phyloP scores from a whole-genome alignment of 306 rosid species.

The Quillaja saponaria region DNA sequence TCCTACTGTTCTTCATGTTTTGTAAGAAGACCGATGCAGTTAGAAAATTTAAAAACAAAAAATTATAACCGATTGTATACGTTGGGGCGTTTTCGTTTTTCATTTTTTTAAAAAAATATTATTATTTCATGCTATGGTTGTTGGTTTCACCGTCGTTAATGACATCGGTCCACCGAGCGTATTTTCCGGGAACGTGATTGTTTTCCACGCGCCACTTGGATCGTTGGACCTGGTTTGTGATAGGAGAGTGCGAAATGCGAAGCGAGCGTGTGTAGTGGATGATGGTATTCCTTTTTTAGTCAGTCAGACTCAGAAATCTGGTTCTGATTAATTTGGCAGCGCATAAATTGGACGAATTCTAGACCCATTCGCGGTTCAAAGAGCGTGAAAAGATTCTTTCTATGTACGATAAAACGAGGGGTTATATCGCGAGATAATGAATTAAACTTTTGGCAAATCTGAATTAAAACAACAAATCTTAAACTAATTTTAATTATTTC shows the following conservation, averaged over 20 bases:
- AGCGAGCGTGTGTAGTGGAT: conserved; percentile 57
- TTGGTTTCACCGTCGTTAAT: conserved; percentile 20
- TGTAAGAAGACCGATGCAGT: background rate
- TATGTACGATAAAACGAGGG: too few species aligned
- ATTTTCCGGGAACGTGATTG: background rate
- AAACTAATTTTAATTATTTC: too few species aligned
- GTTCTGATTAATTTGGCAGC: conserved; percentile 34
- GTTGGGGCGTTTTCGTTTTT: too few species aligned
- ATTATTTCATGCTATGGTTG: background rate
- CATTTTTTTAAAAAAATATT: too few species aligned
- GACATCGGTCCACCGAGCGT: conserved; percentile 7
- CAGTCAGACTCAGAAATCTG: conserved; percentile 33
- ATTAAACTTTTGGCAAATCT: too few species aligned
- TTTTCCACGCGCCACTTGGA: background rate
- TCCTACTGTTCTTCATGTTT: background rate
- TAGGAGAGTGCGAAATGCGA: conserved; percentile 38
- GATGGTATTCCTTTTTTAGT: conserved; percentile 38
- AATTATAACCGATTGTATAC: too few species aligned
- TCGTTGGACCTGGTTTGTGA: conserved; percentile 3
- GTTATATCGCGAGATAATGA: too few species aligned
- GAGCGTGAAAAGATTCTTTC: conserved; percentile 41
- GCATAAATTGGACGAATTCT: background rate
- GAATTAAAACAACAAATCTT: too few species aligned
- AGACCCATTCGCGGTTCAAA: conserved; percentile 40
- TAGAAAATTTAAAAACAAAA: too few species aligned